Evolutionary conservation across 371 early-diverging fungal species (phyloP).

Genomic region (Encephalitozoon cuniculi): DNA sequence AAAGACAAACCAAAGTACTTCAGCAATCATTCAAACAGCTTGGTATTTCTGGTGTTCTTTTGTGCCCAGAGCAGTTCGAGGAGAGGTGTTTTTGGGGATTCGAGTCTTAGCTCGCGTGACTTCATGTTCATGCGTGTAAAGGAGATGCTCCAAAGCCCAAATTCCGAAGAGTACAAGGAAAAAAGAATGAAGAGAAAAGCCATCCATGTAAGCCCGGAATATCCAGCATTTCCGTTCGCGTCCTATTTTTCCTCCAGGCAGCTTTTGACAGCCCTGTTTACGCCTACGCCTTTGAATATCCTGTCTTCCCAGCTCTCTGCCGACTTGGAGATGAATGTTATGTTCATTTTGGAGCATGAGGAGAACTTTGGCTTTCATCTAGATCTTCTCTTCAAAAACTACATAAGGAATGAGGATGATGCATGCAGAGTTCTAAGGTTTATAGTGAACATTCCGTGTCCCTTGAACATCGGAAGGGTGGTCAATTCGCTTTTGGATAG

Average conservation of each 20-base stretch:
- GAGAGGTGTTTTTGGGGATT: neutral
- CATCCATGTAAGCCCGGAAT: neutral
- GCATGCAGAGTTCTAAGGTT: slow-evolving; percentile 11
- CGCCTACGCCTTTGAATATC: slow-evolving; percentile 2
- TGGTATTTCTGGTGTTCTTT: slow-evolving; percentile 5
- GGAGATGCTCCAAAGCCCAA: neutral
- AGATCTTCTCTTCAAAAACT: slow-evolving; percentile 5
- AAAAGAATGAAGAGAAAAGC: neutral
- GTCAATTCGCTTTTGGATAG: neutral
- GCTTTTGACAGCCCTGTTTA: neutral
- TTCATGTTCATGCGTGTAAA: neutral
- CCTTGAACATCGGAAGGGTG: neutral
- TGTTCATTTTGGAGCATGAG: neutral
- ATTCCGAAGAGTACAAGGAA: neutral
- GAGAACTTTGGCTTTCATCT: slow-evolving; percentile 10
- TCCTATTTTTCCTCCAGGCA: neutral
- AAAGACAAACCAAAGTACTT: slow-evolving; percentile 22
- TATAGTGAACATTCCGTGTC: neutral
- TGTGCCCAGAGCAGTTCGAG: neutral
- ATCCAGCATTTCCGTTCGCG: neutral
- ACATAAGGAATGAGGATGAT: neutral
- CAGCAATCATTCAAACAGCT: neutral
- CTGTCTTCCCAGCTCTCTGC: slow-evolving; percentile 10
- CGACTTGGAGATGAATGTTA: slow-evolving; percentile 29
- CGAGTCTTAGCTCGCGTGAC: neutral